Percentiles rank a stretch among this genome's conserved stretches.
These are phyloP conservation scores for Mortierella sp. DNA, from an alignment of 371 early-diverging fungal species.

Conservation along the genomic window DNA sequence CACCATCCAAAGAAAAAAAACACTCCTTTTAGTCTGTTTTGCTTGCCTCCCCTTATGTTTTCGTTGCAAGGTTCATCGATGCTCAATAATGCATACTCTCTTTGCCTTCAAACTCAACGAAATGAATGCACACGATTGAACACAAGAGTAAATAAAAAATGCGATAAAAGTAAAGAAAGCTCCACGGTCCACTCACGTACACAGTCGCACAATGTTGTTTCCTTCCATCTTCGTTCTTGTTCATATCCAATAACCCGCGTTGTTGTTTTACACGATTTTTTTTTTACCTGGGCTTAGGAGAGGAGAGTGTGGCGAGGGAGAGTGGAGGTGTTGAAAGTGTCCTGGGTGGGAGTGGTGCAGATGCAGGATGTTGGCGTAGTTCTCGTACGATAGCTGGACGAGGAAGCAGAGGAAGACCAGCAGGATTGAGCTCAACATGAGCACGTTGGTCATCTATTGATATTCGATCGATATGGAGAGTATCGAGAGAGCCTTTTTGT, in stretches of 20 bases:
- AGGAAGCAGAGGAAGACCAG: constrained; percentile 51
- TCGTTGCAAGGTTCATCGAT: background rate
- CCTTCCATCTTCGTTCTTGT: background rate
- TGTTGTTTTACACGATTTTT: background rate
- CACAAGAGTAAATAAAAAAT: background rate
- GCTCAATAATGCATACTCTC: background rate
- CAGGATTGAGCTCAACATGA: constrained; percentile 49
- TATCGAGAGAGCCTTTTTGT: no score
- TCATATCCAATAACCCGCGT: background rate
- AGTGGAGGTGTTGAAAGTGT: constrained; percentile 22
- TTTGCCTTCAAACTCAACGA: no score
- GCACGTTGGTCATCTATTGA: constrained; percentile 52
- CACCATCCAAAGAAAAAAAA: background rate
- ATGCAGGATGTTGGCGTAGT: constrained; percentile 48
- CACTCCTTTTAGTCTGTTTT: background rate
- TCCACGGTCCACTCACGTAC: background rate
- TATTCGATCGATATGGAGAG: no score
- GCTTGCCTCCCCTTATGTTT: background rate
- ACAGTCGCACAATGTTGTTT: background rate
- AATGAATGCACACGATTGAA: background rate
- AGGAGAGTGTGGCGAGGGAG: constrained; percentile 27
- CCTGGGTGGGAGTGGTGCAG: constrained; percentile 38
- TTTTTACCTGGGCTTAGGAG: constrained; percentile 38
- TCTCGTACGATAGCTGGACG: constrained; percentile 52
- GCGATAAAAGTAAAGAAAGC: background rate